phyloP scores from a whole-genome alignment of 495 filamentous ascomycete species.

The Hypoxylon fragiforme region DNA sequence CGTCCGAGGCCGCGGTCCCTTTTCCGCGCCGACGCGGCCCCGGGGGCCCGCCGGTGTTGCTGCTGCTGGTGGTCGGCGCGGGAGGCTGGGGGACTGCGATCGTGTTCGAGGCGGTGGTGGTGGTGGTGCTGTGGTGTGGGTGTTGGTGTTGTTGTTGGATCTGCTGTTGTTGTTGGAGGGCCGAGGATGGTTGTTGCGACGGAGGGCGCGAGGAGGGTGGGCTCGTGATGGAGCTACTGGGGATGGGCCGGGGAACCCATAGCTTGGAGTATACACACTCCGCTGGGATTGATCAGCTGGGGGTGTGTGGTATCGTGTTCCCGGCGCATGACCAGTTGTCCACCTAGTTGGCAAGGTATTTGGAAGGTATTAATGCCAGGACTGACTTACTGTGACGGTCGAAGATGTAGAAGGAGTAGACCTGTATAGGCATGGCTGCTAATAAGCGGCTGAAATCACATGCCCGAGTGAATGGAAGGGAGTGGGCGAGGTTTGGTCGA shows the following conservation, averaged over 20 bases:
- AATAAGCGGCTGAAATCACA: slow-evolving; percentile 32
- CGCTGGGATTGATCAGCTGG: slow-evolving; percentile 51
- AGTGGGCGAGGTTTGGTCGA: background rate
- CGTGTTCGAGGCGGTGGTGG: too few relatives aligned
- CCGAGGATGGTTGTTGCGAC: slow-evolving; percentile 16
- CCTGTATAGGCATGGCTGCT: slow-evolving; percentile 65
- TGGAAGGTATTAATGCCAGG: too few relatives aligned
- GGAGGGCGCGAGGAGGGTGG: slow-evolving; percentile 14
- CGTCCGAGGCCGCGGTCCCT: slow-evolving; percentile 70
- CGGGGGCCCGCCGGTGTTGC: too few relatives aligned
- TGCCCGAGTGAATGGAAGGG: slow-evolving; percentile 32
- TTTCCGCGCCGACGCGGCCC: slow-evolving; percentile 31
- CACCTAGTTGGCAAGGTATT: too few relatives aligned
- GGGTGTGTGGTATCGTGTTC: too few relatives aligned
- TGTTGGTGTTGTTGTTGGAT: background rate
- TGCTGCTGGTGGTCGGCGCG: background rate
- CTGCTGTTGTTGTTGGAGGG: background rate
- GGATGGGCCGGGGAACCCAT: slow-evolving; percentile 53
- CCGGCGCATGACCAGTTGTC: too few relatives aligned
- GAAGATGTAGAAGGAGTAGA: slow-evolving; percentile 99
- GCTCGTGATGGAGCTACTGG: slow-evolving; percentile 12
- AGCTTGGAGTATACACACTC: slow-evolving; percentile 95
- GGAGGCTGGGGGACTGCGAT: background rate
- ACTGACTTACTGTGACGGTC: slow-evolving; percentile 91
- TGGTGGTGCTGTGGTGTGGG: background rate